Conservation (phyloP, 1,284 basidiomycete genomes). For the Cystobasidium sp. region DNA sequence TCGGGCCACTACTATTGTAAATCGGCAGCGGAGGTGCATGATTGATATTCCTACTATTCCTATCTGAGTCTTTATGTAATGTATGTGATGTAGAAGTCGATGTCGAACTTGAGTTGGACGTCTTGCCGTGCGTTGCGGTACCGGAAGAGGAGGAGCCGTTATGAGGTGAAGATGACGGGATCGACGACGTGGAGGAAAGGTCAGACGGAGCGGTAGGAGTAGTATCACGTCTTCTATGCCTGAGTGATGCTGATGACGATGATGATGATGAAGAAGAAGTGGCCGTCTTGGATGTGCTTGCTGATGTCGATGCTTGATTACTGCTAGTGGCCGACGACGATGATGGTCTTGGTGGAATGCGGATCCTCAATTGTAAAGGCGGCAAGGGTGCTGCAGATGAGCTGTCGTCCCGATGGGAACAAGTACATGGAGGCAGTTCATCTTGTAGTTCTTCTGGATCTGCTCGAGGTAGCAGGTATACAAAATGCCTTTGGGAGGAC, state of each 20-base stretch:
- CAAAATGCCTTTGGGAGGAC: slow-evolving; percentile 17
- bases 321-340: neutral
- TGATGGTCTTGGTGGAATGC: slow-evolving; percentile 3
- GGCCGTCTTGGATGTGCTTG: neutral
- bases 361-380: neutral
- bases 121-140: no score
- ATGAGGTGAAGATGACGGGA: no score
- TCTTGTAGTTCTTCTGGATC: slow-evolving; percentile 17
- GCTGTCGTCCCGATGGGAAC: neutral
- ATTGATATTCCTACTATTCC: no score
- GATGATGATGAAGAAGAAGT: neutral
- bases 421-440: neutral
- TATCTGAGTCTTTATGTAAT: no score
- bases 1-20: neutral
- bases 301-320: neutral
- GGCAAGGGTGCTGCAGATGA: neutral
- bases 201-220: neutral
- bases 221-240: neutral
- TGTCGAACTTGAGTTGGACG: no score
- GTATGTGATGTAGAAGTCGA: no score
- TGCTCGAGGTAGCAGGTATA: slow-evolving; percentile 21
- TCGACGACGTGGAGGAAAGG: no score
- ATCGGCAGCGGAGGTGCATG: no score
- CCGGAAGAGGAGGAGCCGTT: no score
- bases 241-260: neutral